Evolutionary conservation across 306 rosid genomes (phyloP).

Genomic region (Calophaca sinica): DNA sequence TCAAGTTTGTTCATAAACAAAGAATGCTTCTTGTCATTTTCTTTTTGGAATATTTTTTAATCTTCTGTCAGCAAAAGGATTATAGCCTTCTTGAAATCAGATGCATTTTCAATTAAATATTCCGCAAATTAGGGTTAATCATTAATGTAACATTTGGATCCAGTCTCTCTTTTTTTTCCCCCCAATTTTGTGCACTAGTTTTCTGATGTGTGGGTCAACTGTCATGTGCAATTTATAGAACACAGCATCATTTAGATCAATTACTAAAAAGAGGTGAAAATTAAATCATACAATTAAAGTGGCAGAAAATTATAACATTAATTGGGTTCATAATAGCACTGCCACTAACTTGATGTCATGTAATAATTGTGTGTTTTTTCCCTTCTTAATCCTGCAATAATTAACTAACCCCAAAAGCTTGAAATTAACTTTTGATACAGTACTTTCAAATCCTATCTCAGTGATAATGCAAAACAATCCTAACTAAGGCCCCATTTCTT

Average conservation of each 20-base stretch:
- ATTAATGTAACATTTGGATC: conserved; percentile 4
- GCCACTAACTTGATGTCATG: not conserved
- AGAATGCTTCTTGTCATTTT: conserved; percentile 28
- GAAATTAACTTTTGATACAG: conserved; percentile 17
- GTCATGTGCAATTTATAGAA: conserved; percentile 5
- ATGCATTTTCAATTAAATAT: conserved; percentile 20
- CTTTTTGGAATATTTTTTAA: not conserved
- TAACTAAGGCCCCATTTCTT: conserved; percentile 1
- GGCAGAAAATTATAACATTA: not conserved
- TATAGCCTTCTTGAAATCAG: conserved; percentile 1
- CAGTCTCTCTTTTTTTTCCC: not conserved
- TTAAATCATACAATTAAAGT: conserved; percentile 1
- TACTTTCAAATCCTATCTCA: conserved; percentile 8
- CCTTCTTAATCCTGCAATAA: not conserved
- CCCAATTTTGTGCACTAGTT: not conserved
- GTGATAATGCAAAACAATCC: conserved; percentile 25
- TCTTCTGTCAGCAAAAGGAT: not conserved
- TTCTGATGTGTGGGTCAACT: not conserved
- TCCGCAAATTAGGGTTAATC: conserved; percentile 36
- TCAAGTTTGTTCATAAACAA: conserved; percentile 12
- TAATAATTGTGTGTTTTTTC: not conserved
- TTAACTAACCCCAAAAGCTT: not conserved
- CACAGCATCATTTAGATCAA: not conserved
- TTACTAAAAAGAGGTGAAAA: conserved; percentile 1
- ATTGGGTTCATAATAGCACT: conserved; percentile 22